phyloP scores from a whole-genome alignment of 2,329 filamentous ascomycete genomes.

The Phaeoacremonium minimum region DNA sequence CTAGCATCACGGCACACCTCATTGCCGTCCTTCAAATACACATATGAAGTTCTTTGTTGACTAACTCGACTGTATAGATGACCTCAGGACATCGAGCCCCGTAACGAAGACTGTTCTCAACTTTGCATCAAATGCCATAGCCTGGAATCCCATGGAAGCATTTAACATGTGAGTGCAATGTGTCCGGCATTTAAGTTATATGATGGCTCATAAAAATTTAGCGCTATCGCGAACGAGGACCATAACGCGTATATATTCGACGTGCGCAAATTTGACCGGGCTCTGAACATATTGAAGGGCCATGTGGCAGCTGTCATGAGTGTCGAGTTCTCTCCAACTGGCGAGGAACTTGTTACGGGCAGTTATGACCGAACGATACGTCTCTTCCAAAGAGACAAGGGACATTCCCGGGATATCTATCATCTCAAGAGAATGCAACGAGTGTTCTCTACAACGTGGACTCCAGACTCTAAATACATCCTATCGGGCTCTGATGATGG shows the following conservation, averaged over 20 bases:
- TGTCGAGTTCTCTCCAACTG: slow-evolving; percentile 82
- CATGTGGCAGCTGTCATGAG: slow-evolving; percentile 53
- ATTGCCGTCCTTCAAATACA: too few species aligned
- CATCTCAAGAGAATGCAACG: slow-evolving; percentile 97
- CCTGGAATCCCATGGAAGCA: slow-evolving; percentile 96
- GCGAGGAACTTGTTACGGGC: slow-evolving; percentile 86
- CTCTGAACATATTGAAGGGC: slow-evolving; percentile 84
- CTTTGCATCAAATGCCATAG: slow-evolving; percentile 76
- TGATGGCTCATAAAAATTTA: too few species aligned
- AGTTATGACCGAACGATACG: slow-evolving; percentile 86
- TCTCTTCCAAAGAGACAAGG: slow-evolving; percentile 74
- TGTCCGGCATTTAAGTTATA: too few species aligned
- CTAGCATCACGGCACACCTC: too few species aligned
- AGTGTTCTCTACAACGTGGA: slow-evolving; percentile 81
- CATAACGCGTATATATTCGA: slow-evolving; percentile 89
- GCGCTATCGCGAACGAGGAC: slow-evolving; percentile 90
- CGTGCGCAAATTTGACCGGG: slow-evolving; percentile 83
- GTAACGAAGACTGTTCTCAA: slow-evolving; percentile 76
- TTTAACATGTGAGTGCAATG: slow-evolving; percentile 52
- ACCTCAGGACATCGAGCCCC: slow-evolving; percentile 80
- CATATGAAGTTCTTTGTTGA: slow-evolving; percentile 33
- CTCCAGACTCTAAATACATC: slow-evolving; percentile 84
- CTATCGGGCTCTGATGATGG: slow-evolving; percentile 92
- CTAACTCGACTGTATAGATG: too few species aligned
- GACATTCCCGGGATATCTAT: slow-evolving; percentile 91